Evolutionary conservation across 805 yeast genomes (phyloP).

Genomic region (Barnettozyma botsteinii): DNA sequence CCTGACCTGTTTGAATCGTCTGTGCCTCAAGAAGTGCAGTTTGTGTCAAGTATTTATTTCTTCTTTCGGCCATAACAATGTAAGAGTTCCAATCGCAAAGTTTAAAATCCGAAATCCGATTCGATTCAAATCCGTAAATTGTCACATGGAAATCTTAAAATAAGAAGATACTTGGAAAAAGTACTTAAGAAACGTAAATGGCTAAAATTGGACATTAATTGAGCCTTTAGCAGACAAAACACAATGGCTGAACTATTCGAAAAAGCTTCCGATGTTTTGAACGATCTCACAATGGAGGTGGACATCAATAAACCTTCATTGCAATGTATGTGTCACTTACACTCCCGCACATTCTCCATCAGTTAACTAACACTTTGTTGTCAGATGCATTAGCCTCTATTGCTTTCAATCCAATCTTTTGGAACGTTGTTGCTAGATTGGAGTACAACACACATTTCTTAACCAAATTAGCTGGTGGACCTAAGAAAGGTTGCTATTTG

Average conservation of each 20-base stretch:
- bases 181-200: neutral
- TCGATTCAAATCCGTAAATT: neutral
- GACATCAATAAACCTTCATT: constrained; percentile 19
- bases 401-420: constrained; percentile 88
- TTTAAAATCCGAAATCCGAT: neutral
- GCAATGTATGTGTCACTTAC: constrained; percentile 17
- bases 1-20: no score
- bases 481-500: constrained; percentile 73
- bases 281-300: constrained; percentile 21
- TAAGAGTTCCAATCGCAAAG: neutral
- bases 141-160: constrained; percentile 10
- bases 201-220: neutral
- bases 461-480: constrained; percentile 67
- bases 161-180: neutral
- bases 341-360: neutral
- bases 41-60: neutral
- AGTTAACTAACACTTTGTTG: neutral
- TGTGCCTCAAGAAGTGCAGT: constrained; percentile 2
- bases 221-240: neutral
- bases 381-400: constrained; percentile 56
- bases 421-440: constrained; percentile 86
- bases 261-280: constrained; percentile 14
- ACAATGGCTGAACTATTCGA: constrained; percentile 14
- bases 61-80: neutral
- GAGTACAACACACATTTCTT: constrained; percentile 76